These are phyloP conservation scores for Candida cerambycidarum DNA, from an alignment of 805 yeast genomes.

Conservation along the genomic window DNA sequence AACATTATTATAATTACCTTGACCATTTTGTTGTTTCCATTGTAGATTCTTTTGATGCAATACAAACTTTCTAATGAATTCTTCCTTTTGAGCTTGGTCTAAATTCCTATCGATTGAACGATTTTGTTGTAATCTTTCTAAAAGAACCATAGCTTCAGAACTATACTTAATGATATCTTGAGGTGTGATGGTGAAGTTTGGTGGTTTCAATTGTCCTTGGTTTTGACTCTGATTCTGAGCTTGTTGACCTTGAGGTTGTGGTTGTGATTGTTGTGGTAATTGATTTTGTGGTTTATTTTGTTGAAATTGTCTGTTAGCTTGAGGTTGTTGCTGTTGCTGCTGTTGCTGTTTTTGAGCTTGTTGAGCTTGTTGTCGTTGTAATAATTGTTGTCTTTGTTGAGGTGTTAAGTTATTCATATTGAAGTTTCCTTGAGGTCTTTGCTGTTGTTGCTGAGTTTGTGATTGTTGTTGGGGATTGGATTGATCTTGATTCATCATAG, in stretches of 20 bases:
- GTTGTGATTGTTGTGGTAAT: conserved; percentile 14
- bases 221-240: conserved; percentile 8
- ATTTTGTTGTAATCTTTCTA: conserved; percentile 35
- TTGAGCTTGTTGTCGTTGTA: conserved; percentile 31
- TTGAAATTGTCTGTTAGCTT: conserved; percentile 22
- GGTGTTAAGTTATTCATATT: conserved; percentile 21
- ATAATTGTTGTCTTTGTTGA: conserved; percentile 40
- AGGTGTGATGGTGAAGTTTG: conserved; percentile 32
- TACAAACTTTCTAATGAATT: conserved; percentile 38
- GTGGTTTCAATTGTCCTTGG: conserved; percentile 20
- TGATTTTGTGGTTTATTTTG: conserved; percentile 19
- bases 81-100: conserved; percentile 38
- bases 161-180: conserved; percentile 41
- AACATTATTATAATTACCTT: conserved; percentile 7
- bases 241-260: conserved; percentile 12
- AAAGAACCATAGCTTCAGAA: conserved; percentile 40
- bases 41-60: conserved; percentile 35
- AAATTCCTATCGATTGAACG: conserved; percentile 34
- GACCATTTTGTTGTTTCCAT: conserved; percentile 32
- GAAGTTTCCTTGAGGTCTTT: conserved; percentile 13
- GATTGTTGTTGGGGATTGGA: conserved; percentile 16
- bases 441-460: conserved; percentile 15
- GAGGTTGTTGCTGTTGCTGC: conserved; percentile 23
- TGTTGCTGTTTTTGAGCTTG: conserved; percentile 18
- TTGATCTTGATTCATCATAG: conserved; percentile 19